A percentile compares a stretch with the other conserved stretches of the same genome.
phyloP scores from a whole-genome alignment of 352 stramenopile genomes.

The Globisporangium emineosum region DNA sequence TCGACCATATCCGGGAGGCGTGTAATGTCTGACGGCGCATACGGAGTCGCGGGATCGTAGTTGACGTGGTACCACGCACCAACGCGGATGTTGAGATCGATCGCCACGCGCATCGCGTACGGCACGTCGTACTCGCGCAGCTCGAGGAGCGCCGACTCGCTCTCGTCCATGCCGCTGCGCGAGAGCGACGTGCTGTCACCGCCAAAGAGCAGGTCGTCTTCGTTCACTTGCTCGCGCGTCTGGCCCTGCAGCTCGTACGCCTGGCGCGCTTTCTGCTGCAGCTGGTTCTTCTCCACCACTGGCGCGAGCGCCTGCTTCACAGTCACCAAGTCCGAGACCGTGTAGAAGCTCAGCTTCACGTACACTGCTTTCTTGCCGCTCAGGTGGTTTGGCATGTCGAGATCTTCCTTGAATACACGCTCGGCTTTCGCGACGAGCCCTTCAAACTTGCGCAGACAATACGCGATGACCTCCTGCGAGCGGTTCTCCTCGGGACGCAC shows the following conservation, averaged over 20 bases:
- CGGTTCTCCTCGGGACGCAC: conserved; percentile 66
- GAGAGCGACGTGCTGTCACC: conserved; percentile 14
- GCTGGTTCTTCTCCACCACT: conserved; percentile 63
- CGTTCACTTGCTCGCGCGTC: conserved; percentile 29
- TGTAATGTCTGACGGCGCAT: conserved; percentile 43
- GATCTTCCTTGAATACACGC: conserved; percentile 84
- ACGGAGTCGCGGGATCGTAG: conserved; percentile 66
- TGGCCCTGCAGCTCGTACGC: conserved; percentile 70
- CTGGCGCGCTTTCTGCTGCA: conserved; percentile 51
- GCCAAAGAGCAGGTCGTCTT: conserved; percentile 43
- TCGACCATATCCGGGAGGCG: conserved; percentile 88
- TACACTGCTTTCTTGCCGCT: conserved; percentile 84
- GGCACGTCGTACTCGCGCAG: conserved; percentile 98
- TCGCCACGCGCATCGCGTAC: conserved; percentile 95
- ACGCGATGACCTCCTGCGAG: conserved; percentile 71
- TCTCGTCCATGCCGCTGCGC: conserved; percentile 41
- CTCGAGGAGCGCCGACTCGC: conserved; percentile 81
- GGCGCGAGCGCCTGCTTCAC: conserved; percentile 66
- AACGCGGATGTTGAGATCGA: conserved; percentile 95
- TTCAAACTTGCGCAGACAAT: conserved; percentile 85
- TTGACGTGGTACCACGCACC: conserved; percentile 97
- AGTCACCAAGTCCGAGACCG: conserved; percentile 59
- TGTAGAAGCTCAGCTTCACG: conserved; percentile 91
- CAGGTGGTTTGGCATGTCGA: conserved; percentile 90
- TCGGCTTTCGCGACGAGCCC: conserved; percentile 74